These are phyloP conservation scores for Endoconidiophora laricicola DNA, from an alignment of 2,329 filamentous ascomycete species.

Conservation along the genomic window DNA sequence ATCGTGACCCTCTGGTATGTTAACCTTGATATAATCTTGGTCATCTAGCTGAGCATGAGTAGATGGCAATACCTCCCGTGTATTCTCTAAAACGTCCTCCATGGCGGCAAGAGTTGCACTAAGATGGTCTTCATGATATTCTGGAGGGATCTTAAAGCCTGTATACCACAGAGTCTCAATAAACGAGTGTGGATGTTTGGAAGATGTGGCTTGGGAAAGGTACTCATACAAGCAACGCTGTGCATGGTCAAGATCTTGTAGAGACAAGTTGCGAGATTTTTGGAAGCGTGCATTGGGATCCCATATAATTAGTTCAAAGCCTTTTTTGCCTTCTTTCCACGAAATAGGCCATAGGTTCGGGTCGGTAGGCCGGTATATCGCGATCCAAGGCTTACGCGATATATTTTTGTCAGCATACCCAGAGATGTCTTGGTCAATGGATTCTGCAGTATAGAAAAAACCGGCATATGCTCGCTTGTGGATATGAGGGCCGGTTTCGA, in stretches of 20 bases:
- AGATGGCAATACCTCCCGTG: conserved; percentile 23
- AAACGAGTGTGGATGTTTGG: conserved; percentile 19
- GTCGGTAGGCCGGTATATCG: conserved; percentile 28
- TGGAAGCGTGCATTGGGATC: conserved; percentile 23
- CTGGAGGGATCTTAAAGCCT: conserved; percentile 17
- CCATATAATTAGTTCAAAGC: conserved; percentile 38
- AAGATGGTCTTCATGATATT: conserved; percentile 19
- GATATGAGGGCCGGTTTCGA: neutral
- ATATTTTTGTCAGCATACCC: conserved; percentile 12
- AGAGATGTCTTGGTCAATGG: neutral
- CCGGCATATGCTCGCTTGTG: conserved; percentile 17
- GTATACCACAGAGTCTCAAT: conserved; percentile 31
- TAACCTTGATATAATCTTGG: conserved; percentile 19
- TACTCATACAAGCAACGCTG: conserved; percentile 29
- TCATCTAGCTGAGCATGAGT: conserved; percentile 16
- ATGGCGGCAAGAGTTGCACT: conserved; percentile 26
- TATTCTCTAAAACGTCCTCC: conserved; percentile 19
- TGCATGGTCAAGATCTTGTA: conserved; percentile 26
- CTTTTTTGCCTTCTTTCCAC: conserved; percentile 15
- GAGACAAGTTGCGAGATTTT: conserved; percentile 13
- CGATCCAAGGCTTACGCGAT: conserved; percentile 34
- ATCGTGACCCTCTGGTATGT: neutral
- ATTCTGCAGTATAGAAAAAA: conserved; percentile 33
- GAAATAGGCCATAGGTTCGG: conserved; percentile 17
- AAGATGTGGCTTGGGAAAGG: conserved; percentile 19